Percentiles rank a stretch among this genome's conserved stretches.
These are phyloP conservation scores for Verticillium zaregamsianum DNA, from an alignment of 2,329 filamentous ascomycete species.

Conservation along the genomic window DNA sequence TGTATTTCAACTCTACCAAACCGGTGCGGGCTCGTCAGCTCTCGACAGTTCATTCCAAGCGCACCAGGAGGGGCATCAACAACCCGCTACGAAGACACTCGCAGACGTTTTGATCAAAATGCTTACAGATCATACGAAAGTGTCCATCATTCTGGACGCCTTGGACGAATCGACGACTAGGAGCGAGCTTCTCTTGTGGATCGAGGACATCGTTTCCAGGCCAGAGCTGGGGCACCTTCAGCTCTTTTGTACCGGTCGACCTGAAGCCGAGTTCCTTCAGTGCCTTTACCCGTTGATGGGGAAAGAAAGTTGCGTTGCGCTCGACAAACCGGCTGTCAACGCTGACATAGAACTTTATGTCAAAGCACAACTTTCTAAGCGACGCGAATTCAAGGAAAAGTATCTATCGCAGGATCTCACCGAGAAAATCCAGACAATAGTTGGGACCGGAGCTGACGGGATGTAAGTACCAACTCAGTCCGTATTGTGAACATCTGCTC, in stretches of 20 bases:
- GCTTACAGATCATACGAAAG: too few relatives aligned
- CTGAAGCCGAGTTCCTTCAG: neutral
- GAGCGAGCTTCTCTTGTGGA: constrained; percentile 14
- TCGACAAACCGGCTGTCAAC: neutral
- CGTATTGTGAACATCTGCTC: too few relatives aligned
- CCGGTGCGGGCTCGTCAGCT: neutral
- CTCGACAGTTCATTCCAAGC: too few relatives aligned
- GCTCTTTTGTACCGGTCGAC: neutral
- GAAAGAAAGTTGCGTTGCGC: neutral
- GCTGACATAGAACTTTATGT: neutral
- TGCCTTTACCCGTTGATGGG: neutral
- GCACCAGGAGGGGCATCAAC: too few relatives aligned
- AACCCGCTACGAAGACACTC: constrained; percentile 17
- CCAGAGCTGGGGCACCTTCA: constrained; percentile 2
- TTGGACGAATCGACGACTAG: constrained; percentile 17
- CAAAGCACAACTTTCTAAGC: neutral
- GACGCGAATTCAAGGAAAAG: neutral
- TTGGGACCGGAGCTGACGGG: neutral
- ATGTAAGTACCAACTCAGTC: neutral
- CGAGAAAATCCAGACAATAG: neutral
- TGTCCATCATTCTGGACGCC: too few relatives aligned
- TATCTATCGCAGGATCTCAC: neutral
- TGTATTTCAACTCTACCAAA: constrained; percentile 1
- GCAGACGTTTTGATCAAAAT: constrained; percentile 18
- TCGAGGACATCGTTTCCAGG: constrained; percentile 6